A percentile compares a stretch with the other conserved stretches of the same genome.
phyloP scores from a whole-genome alignment of 768 basidiomycete genomes.

The Polyporus arcularius region DNA sequence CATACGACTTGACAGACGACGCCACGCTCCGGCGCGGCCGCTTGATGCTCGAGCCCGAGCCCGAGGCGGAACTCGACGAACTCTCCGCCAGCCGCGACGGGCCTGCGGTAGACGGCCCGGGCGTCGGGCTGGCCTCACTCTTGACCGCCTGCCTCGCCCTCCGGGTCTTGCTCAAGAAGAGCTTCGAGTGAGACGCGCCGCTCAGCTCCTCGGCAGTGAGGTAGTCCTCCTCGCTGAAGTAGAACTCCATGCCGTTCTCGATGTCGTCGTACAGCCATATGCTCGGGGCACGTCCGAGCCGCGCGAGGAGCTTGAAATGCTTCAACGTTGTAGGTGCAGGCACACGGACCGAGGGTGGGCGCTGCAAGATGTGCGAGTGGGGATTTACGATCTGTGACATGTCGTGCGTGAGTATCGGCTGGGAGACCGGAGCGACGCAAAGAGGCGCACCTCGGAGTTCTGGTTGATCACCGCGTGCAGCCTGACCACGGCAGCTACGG shows the following conservation, averaged over 20 bases:
- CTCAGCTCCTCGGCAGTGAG: conserved; percentile 37
- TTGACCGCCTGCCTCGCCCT: conserved; percentile 10
- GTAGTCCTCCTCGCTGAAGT: conserved; percentile 70
- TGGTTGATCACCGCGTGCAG: conserved; percentile 74
- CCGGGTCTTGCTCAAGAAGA: neutral
- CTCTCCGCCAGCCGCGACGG: conserved; percentile 14
- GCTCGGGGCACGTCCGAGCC: conserved; percentile 54
- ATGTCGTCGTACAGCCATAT: conserved; percentile 56
- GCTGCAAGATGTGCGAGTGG: conserved; percentile 35
- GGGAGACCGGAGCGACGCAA: neutral
- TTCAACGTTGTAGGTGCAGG: conserved; percentile 74
- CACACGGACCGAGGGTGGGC: conserved; percentile 2
- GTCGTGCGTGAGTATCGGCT: neutral
- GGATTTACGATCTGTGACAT: conserved; percentile 46
- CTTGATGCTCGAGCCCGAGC: conserved; percentile 37
- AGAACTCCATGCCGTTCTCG: conserved; percentile 67
- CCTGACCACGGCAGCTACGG: conserved; percentile 66
- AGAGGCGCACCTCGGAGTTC: conserved; percentile 42
- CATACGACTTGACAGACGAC: conserved; percentile 56
- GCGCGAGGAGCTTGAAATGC: conserved; percentile 75
- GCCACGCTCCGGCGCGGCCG: conserved; percentile 63
- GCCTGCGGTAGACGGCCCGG: conserved; percentile 26
- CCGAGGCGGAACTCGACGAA: neutral
- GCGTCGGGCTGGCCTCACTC: conserved; percentile 37
- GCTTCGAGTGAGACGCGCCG: conserved; percentile 24